Evolutionary conservation across 352 stramenopile species (phyloP), one percentile per base, ranked within the genome.

Genomic region (Globisporangium nodosum): DNA sequence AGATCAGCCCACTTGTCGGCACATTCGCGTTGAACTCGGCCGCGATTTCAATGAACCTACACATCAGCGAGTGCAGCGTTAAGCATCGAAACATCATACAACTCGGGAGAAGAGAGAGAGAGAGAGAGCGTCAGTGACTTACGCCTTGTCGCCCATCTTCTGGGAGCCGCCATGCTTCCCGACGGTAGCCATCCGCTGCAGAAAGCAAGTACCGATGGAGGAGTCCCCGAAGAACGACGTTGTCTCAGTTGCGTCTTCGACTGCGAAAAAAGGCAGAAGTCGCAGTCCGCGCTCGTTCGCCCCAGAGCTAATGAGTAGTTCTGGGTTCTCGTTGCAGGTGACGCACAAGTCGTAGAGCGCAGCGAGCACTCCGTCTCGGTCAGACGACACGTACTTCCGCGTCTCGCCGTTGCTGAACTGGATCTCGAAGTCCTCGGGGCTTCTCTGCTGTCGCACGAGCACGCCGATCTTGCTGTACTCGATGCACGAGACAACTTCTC

Each of bases 11-110:
- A 40, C 82, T 94, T 5, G 76, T 68, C 30, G 87, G 81, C 0
- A 97, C 87, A 52, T 97, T 97, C 12, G 88, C 85, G 45, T 97
- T 97, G 61, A 97, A 96, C 58, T 97, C 89, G 48, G 79, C 70
- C 16, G 87, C 83, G 60, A 93, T 93, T 48, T 85, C 72, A 24
- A 93, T 66, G 52, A 94, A 90, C 8, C 84, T 93, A 65, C 20
- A 35, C 12, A 15, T 7, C 20, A 33, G 40, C n/a, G 18, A 51
- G 2, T 16, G 30, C 45, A 27, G 43, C n/a, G 12, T 24, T 43
- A 3, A 35, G 16, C 16, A 47, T 30, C 35, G 20, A 37, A 9
- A 4, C 7, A 13, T 5, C 51, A 58, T 27, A 20, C 24, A 33
- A 20, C 8, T 27, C 24, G 24, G 24, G 24, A 27, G 24, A 27